Conservation (phyloP, 78 protist genomes). For the Dictyostelium discoideum region DNA sequence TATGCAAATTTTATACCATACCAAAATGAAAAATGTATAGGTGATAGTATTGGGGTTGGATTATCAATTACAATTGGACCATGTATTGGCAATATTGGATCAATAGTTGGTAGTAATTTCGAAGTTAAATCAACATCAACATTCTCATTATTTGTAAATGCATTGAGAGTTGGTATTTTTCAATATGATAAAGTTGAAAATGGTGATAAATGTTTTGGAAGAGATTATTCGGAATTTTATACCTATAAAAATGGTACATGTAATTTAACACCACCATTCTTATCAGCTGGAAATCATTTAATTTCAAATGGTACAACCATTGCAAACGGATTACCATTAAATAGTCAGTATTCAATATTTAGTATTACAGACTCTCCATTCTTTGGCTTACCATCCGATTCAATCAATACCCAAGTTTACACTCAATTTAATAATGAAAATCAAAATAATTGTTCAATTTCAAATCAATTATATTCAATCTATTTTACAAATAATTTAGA, state of each 20-base stretch:
- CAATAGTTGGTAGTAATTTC: neutral
- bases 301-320: neutral
- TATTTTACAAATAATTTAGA: neutral
- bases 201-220: neutral
- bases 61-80: neutral
- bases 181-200: neutral
- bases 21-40: neutral
- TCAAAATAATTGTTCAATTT: neutral
- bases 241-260: neutral
- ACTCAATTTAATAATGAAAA: neutral
- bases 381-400: neutral
- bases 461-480: neutral
- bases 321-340: neutral
- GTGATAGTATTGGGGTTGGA: neutral
- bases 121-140: neutral
- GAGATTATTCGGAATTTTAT: neutral
- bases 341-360: neutral
- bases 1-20: slow-evolving; percentile 13
- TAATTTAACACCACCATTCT: neutral
- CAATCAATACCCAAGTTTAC: neutral
- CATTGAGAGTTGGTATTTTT: neutral
- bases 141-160: neutral
- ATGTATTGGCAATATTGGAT: neutral
- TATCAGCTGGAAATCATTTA: neutral
- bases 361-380: neutral